phyloP scores from a whole-genome alignment of 192 early-diverging fungal species.

The Phlyctochytrium bullatum region DNA sequence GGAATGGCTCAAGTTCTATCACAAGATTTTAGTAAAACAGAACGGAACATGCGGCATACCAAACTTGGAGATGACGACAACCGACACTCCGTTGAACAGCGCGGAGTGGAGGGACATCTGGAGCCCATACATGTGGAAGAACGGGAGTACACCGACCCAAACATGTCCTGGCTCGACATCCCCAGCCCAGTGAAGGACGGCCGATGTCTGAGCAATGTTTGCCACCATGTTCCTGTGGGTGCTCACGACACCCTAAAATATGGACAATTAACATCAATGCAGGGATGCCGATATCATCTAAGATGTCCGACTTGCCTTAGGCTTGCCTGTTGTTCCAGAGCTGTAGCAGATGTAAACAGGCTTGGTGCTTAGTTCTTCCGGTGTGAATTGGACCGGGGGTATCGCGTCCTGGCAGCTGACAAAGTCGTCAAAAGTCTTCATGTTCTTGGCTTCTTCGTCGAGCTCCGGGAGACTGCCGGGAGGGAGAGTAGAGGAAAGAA shows the following conservation, averaged over 20 bases:
- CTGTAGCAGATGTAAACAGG: slow-evolving; percentile 72
- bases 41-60: not conserved
- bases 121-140: slow-evolving; percentile 44
- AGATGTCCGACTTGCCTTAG: slow-evolving; percentile 46
- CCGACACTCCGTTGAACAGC: slow-evolving; percentile 45
- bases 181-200: slow-evolving; percentile 38
- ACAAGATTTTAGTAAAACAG: not conserved
- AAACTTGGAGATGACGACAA: slow-evolving; percentile 79
- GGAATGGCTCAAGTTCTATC: slow-evolving; percentile 54
- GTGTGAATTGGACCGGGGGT: slow-evolving; percentile 24
- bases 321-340: slow-evolving; percentile 66
- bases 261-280: slow-evolving; percentile 59
- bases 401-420: slow-evolving; percentile 19
- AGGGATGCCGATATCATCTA: slow-evolving; percentile 55
- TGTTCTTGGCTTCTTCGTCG: slow-evolving; percentile 28
- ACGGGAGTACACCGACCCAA: slow-evolving; percentile 65
- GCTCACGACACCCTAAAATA: slow-evolving; percentile 69
- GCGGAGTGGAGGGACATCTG: slow-evolving; percentile 26
- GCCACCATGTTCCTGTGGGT: slow-evolving; percentile 81
- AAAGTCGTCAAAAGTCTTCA: slow-evolving; percentile 37
- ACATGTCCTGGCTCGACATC: slow-evolving; percentile 18
- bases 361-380: slow-evolving; percentile 31
- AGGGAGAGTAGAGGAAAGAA: slow-evolving; percentile 14
- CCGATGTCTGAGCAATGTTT: slow-evolving; percentile 60
- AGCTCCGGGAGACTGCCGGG: slow-evolving; percentile 6